Evolutionary conservation across 495 filamentous ascomycete genomes (phyloP), one percentile per base, ranked within the genome.

Genomic region (Aspergillus nidulans): DNA sequence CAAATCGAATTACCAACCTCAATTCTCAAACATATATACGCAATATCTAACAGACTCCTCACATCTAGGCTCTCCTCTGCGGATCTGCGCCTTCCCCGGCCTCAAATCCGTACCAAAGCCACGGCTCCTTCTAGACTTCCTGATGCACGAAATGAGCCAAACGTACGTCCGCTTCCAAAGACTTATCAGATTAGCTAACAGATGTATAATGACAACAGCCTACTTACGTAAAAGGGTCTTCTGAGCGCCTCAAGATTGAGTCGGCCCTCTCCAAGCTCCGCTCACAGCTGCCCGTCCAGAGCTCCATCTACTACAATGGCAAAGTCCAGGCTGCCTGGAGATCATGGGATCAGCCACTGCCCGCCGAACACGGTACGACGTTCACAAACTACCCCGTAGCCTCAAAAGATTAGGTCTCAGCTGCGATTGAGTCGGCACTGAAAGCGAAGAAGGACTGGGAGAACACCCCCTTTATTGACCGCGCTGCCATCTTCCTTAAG

Each of bases 401-500:
- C 42, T 81, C 75, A 19, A 69, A 83, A n/a, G 76, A 82, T 28
- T 80, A 95, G 52, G 84, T 94, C 57, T 75, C 72, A 7, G 67
- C 71, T 8, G 91, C 92, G 18, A 96, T 97, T 61, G 79, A 87
- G 10, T 76, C 86, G 34, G 94, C 92, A 0, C 78, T 97, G 15
- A 77, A 80, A 7, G 94, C 92, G 1, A 95, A 96, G 73, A 72
- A 80, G 24, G 70, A 78, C 52, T 97, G 94, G 92, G 87, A 91
- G 62, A 77, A 81, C 6, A 78, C 91, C 6, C 88, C 90, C 5
- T 97, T 97, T 61, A 81, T 85, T 26, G 92, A 96, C 72, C 79
- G 92, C 48, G 94, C 92, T 6, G 86, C 92, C 19, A 79, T 97
- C 57, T 97, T 97, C 74, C 79, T 97, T 18, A 95, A 95, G 71